A percentile compares a stretch with the other conserved stretches of the same genome.
Evolutionary conservation across 2,329 filamentous ascomycete species (phyloP).

Genomic region (Paraphaeosphaeria sporulosa): DNA sequence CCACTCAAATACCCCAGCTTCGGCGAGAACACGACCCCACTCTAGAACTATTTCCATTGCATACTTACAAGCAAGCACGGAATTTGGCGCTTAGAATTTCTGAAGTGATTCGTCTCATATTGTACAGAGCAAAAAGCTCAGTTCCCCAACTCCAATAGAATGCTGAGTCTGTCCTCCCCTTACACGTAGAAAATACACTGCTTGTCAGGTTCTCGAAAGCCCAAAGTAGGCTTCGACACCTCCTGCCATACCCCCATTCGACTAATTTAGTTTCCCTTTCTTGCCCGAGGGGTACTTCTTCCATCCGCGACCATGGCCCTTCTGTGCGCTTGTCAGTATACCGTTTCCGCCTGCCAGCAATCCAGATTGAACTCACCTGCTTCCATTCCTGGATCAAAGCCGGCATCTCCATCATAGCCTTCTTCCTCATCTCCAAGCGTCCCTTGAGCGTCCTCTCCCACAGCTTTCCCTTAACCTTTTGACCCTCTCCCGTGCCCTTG

Average conservation of each 20-base stretch:
- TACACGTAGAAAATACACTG: slow-evolving; percentile 30
- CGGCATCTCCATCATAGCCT: slow-evolving; percentile 95
- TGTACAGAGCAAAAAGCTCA: slow-evolving; percentile 6
- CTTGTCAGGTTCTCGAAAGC: background rate
- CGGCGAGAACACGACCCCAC: slow-evolving; percentile 10
- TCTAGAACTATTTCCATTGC: slow-evolving; percentile 5
- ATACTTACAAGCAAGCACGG: background rate
- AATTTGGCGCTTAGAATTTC: background rate
- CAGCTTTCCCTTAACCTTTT: slow-evolving; percentile 93
- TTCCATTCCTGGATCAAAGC: slow-evolving; percentile 93
- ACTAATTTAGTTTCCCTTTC: slow-evolving; percentile 29
- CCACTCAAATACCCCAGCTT: slow-evolving; percentile 17
- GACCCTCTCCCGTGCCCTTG: slow-evolving; percentile 90
- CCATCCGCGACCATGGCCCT: slow-evolving; percentile 76
- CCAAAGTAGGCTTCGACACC: background rate
- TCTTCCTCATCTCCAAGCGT: slow-evolving; percentile 85
- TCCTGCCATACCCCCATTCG: background rate
- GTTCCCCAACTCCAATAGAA: slow-evolving; percentile 10
- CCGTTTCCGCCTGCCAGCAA: slow-evolving; percentile 16
- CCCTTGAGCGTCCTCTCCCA: slow-evolving; percentile 87
- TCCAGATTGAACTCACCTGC: slow-evolving; percentile 65
- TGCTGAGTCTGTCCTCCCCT: slow-evolving; percentile 15
- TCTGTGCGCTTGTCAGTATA: slow-evolving; percentile 56
- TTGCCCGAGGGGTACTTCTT: slow-evolving; percentile 71
- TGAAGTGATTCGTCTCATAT: background rate